Evolutionary conservation across 805 yeast genomes (phyloP).

Genomic region (Komagataella phaffii): DNA sequence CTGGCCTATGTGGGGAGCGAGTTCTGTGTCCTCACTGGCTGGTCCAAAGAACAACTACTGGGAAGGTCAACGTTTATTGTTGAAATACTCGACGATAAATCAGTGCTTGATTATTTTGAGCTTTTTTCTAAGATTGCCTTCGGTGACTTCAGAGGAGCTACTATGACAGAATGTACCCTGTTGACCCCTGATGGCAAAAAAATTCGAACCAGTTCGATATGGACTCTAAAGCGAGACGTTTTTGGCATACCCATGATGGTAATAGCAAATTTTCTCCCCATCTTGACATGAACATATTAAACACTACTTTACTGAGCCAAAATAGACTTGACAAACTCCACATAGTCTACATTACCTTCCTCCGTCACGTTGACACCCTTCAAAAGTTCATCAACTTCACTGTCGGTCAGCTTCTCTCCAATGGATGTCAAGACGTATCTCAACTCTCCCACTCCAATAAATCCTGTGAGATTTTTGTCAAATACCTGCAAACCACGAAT

Average conservation of each 20-base stretch:
- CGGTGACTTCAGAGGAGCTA: slow-evolving; percentile 80
- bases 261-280: slow-evolving; percentile 84
- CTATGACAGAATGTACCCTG: slow-evolving; percentile 79
- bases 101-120: slow-evolving; percentile 81
- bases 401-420: slow-evolving; percentile 85
- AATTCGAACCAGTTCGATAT: slow-evolving; percentile 68
- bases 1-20: slow-evolving; percentile 93
- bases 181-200: slow-evolving; percentile 40
- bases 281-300: slow-evolving; percentile 21
- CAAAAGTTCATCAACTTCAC: slow-evolving; percentile 89
- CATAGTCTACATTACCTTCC: slow-evolving; percentile 92
- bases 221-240: slow-evolving; percentile 91
- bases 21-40: slow-evolving; percentile 82
- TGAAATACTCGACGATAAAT: slow-evolving; percentile 76
- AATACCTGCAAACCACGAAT: slow-evolving; percentile 94
- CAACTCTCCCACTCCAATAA: slow-evolving; percentile 93
- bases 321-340: slow-evolving; percentile 86
- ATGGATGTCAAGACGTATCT: slow-evolving; percentile 89
- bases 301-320: slow-evolving; percentile 53
- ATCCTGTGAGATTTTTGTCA: slow-evolving; percentile 91
- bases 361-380: slow-evolving; percentile 90
- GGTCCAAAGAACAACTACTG: slow-evolving; percentile 62
- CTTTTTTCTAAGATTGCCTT: slow-evolving; percentile 76
- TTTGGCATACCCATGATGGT: slow-evolving; percentile 97
- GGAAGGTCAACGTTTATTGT: slow-evolving; percentile 59